phyloP scores from a whole-genome alignment of 2,329 filamentous ascomycete genomes.

The Capronia coronata region DNA sequence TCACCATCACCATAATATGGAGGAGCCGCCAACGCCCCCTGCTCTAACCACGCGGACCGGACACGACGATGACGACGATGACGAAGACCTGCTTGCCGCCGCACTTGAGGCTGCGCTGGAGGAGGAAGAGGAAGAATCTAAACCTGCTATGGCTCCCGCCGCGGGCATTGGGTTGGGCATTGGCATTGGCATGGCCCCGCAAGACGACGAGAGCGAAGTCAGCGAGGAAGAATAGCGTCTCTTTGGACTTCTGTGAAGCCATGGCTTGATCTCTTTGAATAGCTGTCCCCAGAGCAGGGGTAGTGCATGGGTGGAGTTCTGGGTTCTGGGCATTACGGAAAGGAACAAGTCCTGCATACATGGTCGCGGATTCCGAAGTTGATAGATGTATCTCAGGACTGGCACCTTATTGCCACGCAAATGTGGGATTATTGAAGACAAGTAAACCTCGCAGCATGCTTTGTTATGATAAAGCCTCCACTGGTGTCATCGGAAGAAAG shows the following conservation, averaged over 20 bases:
- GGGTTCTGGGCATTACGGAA: no score
- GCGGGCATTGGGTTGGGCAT: conserved; percentile 59
- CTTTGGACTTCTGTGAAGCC: neutral
- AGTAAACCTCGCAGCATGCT: no score
- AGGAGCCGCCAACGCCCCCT: conserved; percentile 5
- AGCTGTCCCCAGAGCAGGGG: neutral
- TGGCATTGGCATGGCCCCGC: conserved; percentile 47
- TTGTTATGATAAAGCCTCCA: no score
- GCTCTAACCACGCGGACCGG: conserved; percentile 18
- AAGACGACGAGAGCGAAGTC: conserved; percentile 57
- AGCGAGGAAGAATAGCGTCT: conserved; percentile 56
- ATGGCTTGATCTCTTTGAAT: neutral
- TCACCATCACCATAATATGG: conserved; percentile 5
- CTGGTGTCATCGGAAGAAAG: no score
- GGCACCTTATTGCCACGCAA: no score
- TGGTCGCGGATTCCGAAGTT: no score
- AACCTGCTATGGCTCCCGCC: conserved; percentile 23
- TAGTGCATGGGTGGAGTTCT: no score
- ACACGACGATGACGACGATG: conserved; percentile 33
- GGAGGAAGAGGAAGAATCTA: conserved; percentile 43
- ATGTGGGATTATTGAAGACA: no score
- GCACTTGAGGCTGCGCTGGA: conserved; percentile 53
- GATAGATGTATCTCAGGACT: no score
- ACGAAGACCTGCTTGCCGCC: conserved; percentile 51
- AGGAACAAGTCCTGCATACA: no score